Evolutionary conservation across 2,329 filamentous ascomycete genomes (phyloP).

Genomic region (Simplicillium sp.): DNA sequence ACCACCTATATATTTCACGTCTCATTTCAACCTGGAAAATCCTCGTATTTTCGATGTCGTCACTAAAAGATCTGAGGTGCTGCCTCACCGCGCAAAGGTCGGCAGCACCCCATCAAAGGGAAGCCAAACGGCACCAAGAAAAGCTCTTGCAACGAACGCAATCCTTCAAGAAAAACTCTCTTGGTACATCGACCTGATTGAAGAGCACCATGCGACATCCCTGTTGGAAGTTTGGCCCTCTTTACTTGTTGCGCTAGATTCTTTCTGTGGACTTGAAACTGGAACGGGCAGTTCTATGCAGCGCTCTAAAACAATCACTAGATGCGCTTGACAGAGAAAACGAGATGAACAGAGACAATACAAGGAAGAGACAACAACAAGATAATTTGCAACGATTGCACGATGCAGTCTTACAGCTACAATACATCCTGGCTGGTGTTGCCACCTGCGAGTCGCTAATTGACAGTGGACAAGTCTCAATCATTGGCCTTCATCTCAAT

Average conservation of each 20-base stretch:
- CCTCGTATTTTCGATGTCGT: slow-evolving; percentile 94
- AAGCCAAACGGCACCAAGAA: slow-evolving; percentile 57
- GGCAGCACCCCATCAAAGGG: slow-evolving; percentile 44
- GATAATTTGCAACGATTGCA: slow-evolving; percentile 80
- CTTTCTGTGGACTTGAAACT: slow-evolving; percentile 79
- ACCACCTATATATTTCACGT: slow-evolving; percentile 86
- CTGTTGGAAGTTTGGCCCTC: slow-evolving; percentile 94
- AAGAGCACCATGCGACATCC: slow-evolving; percentile 91
- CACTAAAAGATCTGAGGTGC: slow-evolving; percentile 91
- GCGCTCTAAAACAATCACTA: slow-evolving; percentile 64
- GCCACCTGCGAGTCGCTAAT: slow-evolving; percentile 71
- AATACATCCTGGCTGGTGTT: slow-evolving; percentile 66
- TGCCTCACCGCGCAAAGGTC: slow-evolving; percentile 58
- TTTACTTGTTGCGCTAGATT: slow-evolving; percentile 90
- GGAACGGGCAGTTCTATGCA: slow-evolving; percentile 88
- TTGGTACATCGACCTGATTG: slow-evolving; percentile 99
- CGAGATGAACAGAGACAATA: slow-evolving; percentile 74
- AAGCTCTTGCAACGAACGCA: slow-evolving; percentile 88
- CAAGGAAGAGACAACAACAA: slow-evolving; percentile 69
- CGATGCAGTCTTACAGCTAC: slow-evolving; percentile 74
- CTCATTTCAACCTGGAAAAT: slow-evolving; percentile 91
- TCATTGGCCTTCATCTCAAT: no score
- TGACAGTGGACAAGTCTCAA: slow-evolving; percentile 71
- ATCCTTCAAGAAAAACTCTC: slow-evolving; percentile 97
- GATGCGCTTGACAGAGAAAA: slow-evolving; percentile 77